Percentiles rank a stretch among this genome's conserved stretches.
These are phyloP conservation scores for Silene coronaria DNA, from an alignment of 179 eudicot species.

Conservation along the genomic window DNA sequence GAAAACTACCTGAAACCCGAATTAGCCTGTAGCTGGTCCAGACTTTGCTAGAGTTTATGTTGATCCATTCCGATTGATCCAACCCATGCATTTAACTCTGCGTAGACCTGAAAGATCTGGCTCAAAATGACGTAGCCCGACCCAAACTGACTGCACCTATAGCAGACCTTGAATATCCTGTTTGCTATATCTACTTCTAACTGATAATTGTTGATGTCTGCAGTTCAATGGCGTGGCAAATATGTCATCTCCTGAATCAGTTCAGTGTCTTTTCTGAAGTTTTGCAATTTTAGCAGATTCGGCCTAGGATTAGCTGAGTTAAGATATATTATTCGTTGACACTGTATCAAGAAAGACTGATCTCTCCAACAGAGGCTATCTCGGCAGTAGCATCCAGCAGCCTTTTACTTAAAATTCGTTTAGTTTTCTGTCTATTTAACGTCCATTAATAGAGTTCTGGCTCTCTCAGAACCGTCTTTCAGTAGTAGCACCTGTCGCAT, in stretches of 20 bases:
- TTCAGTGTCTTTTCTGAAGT: slow-evolving; percentile 50
- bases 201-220: slow-evolving; percentile 16
- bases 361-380: slow-evolving; percentile 27
- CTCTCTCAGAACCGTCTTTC: slow-evolving; percentile 32
- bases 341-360: slow-evolving; percentile 29
- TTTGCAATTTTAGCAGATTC: slow-evolving; percentile 19
- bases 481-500: slow-evolving; percentile 9
- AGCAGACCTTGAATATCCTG: no score
- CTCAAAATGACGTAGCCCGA: neutral
- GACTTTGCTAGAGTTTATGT: neutral
- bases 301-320: slow-evolving; percentile 28
- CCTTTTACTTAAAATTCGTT: slow-evolving; percentile 20
- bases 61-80: neutral
- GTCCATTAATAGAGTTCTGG: slow-evolving; percentile 26
- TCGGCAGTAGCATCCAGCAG: slow-evolving; percentile 10
- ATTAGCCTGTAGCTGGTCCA: no score
- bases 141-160: neutral
- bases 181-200: slow-evolving; percentile 12
- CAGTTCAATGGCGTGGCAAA: slow-evolving; percentile 83
- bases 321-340: slow-evolving; percentile 31
- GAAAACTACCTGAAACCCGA: no score
- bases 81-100: neutral
- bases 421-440: slow-evolving; percentile 20
- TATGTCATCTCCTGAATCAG: slow-evolving; percentile 40
- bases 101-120: neutral